Percentiles rank a stretch among this genome's conserved stretches.
phyloP scores from a whole-genome alignment of 495 filamentous ascomycete species.

The Cudoniella acicularis region DNA sequence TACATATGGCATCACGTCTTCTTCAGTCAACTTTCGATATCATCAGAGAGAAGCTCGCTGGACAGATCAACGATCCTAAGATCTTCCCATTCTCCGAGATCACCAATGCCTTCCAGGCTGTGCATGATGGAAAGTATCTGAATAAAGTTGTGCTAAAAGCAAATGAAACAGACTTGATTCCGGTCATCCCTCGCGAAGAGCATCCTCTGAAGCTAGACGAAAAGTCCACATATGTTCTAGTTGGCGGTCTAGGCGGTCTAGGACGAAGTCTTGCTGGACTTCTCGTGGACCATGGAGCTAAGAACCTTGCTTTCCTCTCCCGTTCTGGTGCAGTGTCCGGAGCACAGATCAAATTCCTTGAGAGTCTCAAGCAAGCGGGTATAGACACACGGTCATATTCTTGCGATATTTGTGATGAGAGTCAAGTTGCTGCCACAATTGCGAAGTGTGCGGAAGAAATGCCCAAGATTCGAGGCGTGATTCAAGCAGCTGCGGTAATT shows the following conservation, averaged over 20 bases:
- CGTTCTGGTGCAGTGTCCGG: constrained; percentile 39
- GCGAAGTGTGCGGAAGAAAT: constrained; percentile 21
- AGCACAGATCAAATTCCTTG: constrained; percentile 21
- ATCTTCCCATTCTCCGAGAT: constrained; percentile 39
- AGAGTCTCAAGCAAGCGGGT: constrained; percentile 16
- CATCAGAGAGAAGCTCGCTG: not conserved
- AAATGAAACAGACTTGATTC: constrained; percentile 24
- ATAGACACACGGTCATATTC: constrained; percentile 1
- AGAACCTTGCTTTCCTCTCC: constrained; percentile 51
- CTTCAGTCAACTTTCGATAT: not conserved
- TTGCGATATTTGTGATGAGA: constrained; percentile 20
- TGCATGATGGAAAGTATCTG: constrained; percentile 47
- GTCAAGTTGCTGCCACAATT: constrained; percentile 23
- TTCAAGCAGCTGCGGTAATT: constrained; percentile 28
- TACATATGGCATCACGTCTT: constrained; percentile 24
- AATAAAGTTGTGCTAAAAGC: constrained; percentile 46
- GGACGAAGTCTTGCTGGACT: constrained; percentile 45
- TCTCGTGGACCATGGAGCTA: constrained; percentile 53
- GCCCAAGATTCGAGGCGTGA: constrained; percentile 39
- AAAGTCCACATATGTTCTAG: constrained; percentile 49
- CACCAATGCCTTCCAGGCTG: constrained; percentile 40
- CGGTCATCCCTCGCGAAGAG: constrained; percentile 6
- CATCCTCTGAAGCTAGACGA: constrained; percentile 23
- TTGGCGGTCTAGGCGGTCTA: constrained; percentile 53
- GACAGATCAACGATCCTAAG: too few relatives aligned